These are phyloP conservation scores for Talaromyces liani DNA, from an alignment of 495 filamentous ascomycete genomes.

Conservation along the genomic window DNA sequence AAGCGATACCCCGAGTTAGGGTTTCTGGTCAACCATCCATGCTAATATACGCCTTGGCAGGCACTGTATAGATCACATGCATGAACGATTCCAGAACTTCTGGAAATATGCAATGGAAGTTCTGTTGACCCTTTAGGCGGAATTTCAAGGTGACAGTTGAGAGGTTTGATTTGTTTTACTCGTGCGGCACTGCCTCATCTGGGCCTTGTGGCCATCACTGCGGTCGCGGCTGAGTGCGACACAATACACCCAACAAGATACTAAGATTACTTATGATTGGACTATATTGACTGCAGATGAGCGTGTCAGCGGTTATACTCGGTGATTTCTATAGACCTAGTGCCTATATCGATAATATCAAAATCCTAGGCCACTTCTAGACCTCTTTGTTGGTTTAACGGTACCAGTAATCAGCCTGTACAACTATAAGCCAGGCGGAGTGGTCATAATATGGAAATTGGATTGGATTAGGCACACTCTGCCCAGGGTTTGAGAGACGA, in stretches of 20 bases:
- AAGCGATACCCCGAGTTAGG: not conserved
- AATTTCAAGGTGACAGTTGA: not conserved
- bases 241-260: not conserved
- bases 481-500: not conserved
- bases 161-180: not conserved
- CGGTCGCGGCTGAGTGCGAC: not conserved
- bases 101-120: not conserved
- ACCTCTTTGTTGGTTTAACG: not conserved
- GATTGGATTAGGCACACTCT: not conserved
- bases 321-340: not conserved
- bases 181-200: not conserved
- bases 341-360: not conserved
- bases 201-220: not conserved
- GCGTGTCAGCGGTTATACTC: not conserved
- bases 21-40: not conserved
- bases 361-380: not conserved
- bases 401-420: not conserved
- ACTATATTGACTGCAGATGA: not conserved
- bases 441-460: not conserved
- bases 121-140: not conserved
- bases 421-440: not conserved
- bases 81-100: not conserved
- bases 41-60: not conserved
- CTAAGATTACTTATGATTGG: not conserved
- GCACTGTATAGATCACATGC: not conserved